A percentile compares a stretch with the other conserved stretches of the same genome.
Conservation (phyloP, 495 filamentous ascomycete species). For the Talaromyces trachyspermus region DNA sequence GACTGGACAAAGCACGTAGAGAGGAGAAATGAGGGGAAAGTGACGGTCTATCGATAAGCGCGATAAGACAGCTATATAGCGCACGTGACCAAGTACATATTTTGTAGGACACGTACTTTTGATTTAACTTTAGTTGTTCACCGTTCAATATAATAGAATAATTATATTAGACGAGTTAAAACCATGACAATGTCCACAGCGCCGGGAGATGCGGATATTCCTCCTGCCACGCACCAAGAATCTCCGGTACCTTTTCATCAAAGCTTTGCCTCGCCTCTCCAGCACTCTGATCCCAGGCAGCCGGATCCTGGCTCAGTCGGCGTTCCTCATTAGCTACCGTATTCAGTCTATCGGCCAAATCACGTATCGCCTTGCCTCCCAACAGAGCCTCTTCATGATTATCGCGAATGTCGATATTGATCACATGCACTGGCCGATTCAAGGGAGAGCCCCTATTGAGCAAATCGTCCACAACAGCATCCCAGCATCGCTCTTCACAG, state of each 20-base stretch:
- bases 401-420: slow-evolving; percentile 97
- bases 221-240: slow-evolving; percentile 94
- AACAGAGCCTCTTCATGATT: slow-evolving; percentile 94
- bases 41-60: neutral
- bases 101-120: too few species aligned
- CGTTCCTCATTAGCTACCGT: slow-evolving; percentile 73
- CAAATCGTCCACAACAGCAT: slow-evolving; percentile 93
- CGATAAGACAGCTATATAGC: slow-evolving; percentile 1
- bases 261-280: slow-evolving; percentile 66
- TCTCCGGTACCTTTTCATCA: slow-evolving; percentile 88
- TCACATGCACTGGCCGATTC: slow-evolving; percentile 89
- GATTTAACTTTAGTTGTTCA: too few species aligned
- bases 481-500: slow-evolving; percentile 97
- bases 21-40: neutral
- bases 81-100: too few species aligned
- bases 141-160: neutral
- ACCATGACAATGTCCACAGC: slow-evolving; percentile 93
- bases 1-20: neutral
- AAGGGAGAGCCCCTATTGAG: slow-evolving; percentile 72
- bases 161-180: slow-evolving; percentile 46
- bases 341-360: slow-evolving; percentile 82
- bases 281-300: slow-evolving; percentile 61
- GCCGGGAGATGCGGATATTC: slow-evolving; percentile 85
- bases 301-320: slow-evolving; percentile 44
- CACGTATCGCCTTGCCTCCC: slow-evolving; percentile 86